Evolutionary conservation across 768 basidiomycete genomes (phyloP).

Genomic region (Russula olivacea): DNA sequence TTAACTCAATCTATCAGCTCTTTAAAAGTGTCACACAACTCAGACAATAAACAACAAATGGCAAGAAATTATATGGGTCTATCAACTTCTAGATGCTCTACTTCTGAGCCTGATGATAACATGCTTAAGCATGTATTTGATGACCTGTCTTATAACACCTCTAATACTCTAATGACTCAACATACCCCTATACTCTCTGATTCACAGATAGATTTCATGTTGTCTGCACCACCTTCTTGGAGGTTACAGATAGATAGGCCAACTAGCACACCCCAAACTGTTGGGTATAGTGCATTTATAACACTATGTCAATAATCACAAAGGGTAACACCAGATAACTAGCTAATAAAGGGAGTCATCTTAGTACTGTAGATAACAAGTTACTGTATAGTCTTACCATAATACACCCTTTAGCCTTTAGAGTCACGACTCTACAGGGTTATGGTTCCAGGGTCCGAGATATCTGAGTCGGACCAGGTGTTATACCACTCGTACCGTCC

Average conservation of each 20-base stretch:
- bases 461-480: too few species aligned
- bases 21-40: neutral
- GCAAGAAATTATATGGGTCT: neutral
- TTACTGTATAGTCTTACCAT: too few species aligned
- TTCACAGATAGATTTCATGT: neutral
- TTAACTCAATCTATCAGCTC: conserved; percentile 2
- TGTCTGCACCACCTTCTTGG: conserved; percentile 12
- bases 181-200: neutral
- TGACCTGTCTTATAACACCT: neutral
- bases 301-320: neutral
- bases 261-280: neutral
- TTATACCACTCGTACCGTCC: too few species aligned
- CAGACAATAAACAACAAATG: neutral
- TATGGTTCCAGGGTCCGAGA: too few species aligned
- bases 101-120: neutral
- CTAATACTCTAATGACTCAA: neutral
- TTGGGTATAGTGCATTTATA: conserved; percentile 10
- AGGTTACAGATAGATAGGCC: neutral
- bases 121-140: neutral
- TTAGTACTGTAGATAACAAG: too few species aligned
- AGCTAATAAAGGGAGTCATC: too few species aligned
- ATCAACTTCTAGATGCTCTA: neutral
- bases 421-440: too few species aligned
- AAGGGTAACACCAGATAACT: too few species aligned
- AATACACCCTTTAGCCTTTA: too few species aligned